phyloP scores from a whole-genome alignment of 768 basidiomycete genomes.

The Pisolithus orientalis region DNA sequence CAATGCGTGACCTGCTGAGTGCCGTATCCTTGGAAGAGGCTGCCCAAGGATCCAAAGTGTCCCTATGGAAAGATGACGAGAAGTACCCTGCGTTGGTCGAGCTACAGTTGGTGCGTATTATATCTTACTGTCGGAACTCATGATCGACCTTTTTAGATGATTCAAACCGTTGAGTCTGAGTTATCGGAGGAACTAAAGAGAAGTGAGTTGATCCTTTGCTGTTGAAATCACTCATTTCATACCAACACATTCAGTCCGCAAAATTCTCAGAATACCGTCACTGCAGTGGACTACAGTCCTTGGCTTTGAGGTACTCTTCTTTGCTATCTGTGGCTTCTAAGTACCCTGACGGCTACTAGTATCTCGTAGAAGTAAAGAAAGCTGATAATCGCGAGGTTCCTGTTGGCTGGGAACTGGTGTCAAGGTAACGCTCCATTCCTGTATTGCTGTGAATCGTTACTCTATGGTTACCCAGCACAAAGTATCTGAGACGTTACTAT shows the following conservation, averaged over 20 bases:
- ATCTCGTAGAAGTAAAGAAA: slow-evolving; percentile 71
- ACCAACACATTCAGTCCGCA: slow-evolving; percentile 48
- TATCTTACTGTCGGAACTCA: not conserved
- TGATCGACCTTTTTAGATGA: slow-evolving; percentile 38
- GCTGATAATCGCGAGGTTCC: slow-evolving; percentile 42
- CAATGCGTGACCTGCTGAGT: slow-evolving; percentile 47
- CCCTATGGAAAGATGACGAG: slow-evolving; percentile 58
- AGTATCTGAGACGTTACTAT: slow-evolving; percentile 63
- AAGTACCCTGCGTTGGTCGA: slow-evolving; percentile 53
- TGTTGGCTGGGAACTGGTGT: slow-evolving; percentile 56
- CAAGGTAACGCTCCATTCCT: slow-evolving; percentile 39
- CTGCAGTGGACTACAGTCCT: slow-evolving; percentile 61
- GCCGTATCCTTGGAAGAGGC: slow-evolving; percentile 60
- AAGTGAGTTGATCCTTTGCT: slow-evolving; percentile 32
- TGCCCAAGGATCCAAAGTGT: slow-evolving; percentile 56
- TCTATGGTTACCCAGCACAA: slow-evolving; percentile 48
- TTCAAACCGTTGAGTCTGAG: slow-evolving; percentile 63
- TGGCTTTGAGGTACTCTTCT: slow-evolving; percentile 58
- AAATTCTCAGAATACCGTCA: slow-evolving; percentile 62
- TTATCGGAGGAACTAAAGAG: slow-evolving; percentile 67
- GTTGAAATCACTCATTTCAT: not conserved
- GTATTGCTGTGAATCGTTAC: not conserved
- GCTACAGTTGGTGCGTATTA: slow-evolving; percentile 49
- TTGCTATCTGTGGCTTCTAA: not conserved
- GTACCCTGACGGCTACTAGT: slow-evolving; percentile 37